These are phyloP conservation scores for Talaromyces stipitatus DNA, from an alignment of 495 filamentous ascomycete species.

Conservation along the genomic window DNA sequence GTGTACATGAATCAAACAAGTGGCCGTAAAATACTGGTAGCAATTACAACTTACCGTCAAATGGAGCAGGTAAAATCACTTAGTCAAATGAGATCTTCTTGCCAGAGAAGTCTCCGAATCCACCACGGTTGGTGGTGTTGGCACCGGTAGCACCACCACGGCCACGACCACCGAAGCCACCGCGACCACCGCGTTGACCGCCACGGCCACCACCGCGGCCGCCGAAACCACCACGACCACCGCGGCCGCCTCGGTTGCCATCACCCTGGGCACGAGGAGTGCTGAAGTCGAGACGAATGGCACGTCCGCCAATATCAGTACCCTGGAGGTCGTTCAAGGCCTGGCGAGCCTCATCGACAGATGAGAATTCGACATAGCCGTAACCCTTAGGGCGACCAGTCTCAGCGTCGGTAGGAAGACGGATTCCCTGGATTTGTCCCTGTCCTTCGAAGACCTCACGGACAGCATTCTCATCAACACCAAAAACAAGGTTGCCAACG, in stretches of 20 bases:
- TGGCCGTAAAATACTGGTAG: not conserved
- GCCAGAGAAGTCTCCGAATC: conserved; percentile 81
- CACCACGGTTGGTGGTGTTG: conserved; percentile 58
- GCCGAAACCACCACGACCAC: conserved; percentile 40
- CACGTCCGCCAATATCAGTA: conserved; percentile 65
- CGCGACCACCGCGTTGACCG: conserved; percentile 46
- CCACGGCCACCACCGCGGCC: conserved; percentile 44
- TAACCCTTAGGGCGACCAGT: conserved; percentile 88
- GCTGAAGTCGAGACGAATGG: conserved; percentile 85
- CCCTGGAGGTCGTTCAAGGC: conserved; percentile 73
- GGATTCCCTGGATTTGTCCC: conserved; percentile 64
- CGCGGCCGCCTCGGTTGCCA: conserved; percentile 35
- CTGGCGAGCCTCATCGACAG: conserved; percentile 75
- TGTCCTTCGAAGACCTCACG: conserved; percentile 66
- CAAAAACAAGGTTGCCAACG: conserved; percentile 87
- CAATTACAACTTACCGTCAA: conserved; percentile 8
- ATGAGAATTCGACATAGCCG: conserved; percentile 81
- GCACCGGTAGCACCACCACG: conserved; percentile 36
- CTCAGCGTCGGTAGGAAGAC: conserved; percentile 85
- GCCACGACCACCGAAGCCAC: conserved; percentile 44
- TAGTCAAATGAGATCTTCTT: conserved; percentile 74
- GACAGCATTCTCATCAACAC: conserved; percentile 68
- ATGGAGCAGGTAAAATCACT: too few species aligned
- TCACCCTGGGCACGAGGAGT: conserved; percentile 62
- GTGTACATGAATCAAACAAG: not conserved